phyloP scores from a whole-genome alignment of 306 rosid genomes.

The Calophaca sinica region DNA sequence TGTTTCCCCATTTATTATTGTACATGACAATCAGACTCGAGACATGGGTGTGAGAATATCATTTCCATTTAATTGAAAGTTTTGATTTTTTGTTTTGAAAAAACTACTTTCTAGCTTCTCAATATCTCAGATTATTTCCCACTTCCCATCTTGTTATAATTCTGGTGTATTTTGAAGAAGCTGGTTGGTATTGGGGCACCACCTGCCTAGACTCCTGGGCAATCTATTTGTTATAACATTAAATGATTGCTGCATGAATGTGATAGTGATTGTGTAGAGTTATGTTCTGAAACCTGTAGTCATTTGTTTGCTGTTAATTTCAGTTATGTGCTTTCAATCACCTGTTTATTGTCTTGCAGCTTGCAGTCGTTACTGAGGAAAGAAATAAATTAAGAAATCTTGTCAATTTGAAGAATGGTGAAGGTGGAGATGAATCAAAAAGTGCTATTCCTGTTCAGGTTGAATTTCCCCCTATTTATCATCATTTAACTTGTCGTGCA shows the following conservation, averaged over 20 bases:
- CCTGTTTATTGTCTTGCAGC: slow-evolving; percentile 62
- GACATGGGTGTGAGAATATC: slow-evolving; percentile 3
- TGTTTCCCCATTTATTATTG: not conserved
- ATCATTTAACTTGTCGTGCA: slow-evolving; percentile 34
- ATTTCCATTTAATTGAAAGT: slow-evolving; percentile 30
- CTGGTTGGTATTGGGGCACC: slow-evolving; percentile 12
- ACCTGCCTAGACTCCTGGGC: not conserved
- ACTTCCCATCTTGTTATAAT: not conserved
- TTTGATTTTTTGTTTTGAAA: not conserved
- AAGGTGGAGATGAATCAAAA: slow-evolving; percentile 55
- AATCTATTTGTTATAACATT: slow-evolving; percentile 25
- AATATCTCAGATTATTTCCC: slow-evolving; percentile 20
- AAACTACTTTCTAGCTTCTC: slow-evolving; percentile 12
- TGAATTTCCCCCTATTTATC: slow-evolving; percentile 22
- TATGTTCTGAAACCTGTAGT: slow-evolving; percentile 19
- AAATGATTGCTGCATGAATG: slow-evolving; percentile 23
- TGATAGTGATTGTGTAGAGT: slow-evolving; percentile 32
- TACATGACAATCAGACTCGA: not conserved
- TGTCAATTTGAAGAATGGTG: slow-evolving; percentile 58
- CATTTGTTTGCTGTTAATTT: slow-evolving; percentile 35
- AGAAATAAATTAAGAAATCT: slow-evolving; percentile 70
- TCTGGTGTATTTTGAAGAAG: slow-evolving; percentile 32
- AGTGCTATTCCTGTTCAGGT: slow-evolving; percentile 67
- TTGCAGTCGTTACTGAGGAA: slow-evolving; percentile 78
- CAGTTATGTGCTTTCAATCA: slow-evolving; percentile 30